phyloP scores from a whole-genome alignment of 139 green algal genomes.

The Chlorella sorokiniana region DNA sequence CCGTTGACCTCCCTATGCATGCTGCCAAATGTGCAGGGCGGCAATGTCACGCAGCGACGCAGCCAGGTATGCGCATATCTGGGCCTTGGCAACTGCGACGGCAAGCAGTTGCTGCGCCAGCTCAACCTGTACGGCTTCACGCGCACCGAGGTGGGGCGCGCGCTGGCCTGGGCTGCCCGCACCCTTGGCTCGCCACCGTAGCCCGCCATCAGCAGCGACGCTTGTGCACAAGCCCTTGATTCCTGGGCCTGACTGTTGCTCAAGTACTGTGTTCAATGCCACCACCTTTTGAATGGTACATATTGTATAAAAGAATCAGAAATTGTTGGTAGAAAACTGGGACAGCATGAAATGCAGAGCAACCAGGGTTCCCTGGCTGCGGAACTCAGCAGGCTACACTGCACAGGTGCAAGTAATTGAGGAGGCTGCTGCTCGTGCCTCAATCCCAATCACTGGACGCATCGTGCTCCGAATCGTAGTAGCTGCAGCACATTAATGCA shows the following conservation, averaged over 20 bases:
- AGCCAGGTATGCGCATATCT: slow-evolving; percentile 30
- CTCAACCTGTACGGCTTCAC: slow-evolving; percentile 52
- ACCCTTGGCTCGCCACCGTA: background rate
- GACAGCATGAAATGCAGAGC: background rate
- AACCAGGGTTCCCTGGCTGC: too few species aligned
- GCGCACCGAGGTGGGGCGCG: slow-evolving; percentile 18
- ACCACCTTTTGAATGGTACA: too few species aligned
- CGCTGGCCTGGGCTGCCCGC: slow-evolving; percentile 27
- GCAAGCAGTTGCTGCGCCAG: slow-evolving; percentile 54
- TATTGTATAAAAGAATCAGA: background rate
- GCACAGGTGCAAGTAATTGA: too few species aligned
- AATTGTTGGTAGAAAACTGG: too few species aligned
- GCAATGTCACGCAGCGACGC: slow-evolving; percentile 26
- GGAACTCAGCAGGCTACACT: too few species aligned
- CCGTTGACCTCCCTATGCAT: background rate
- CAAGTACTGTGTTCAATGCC: too few species aligned
- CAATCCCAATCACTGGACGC: too few species aligned
- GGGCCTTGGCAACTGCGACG: slow-evolving; percentile 49
- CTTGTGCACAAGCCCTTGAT: background rate
- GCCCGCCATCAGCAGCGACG: background rate
- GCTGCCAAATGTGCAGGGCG: slow-evolving; percentile 17
- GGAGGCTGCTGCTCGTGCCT: too few species aligned
- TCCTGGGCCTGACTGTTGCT: too few species aligned
- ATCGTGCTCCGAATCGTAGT: too few species aligned
- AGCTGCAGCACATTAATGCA: background rate